Evolutionary conservation across 768 basidiomycete genomes (phyloP).

Genomic region (Pisolithus orientalis): DNA sequence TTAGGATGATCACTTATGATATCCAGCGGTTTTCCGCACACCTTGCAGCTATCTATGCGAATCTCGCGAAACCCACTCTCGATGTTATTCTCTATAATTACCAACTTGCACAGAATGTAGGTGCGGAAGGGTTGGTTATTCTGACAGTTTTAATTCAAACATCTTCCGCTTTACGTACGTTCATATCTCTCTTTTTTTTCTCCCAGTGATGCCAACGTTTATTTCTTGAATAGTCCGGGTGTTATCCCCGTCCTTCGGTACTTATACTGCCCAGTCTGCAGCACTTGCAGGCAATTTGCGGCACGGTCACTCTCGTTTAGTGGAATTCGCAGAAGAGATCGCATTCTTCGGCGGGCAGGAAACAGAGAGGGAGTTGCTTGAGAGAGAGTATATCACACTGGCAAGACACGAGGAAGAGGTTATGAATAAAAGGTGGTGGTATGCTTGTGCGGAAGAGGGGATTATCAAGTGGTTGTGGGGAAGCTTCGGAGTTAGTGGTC

Average conservation of each 20-base stretch:
- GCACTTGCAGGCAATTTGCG: slow-evolving; percentile 85
- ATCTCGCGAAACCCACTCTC: slow-evolving; percentile 87
- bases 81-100: slow-evolving; percentile 96
- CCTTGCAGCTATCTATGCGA: slow-evolving; percentile 90
- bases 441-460: slow-evolving; percentile 88
- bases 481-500: slow-evolving; percentile 72
- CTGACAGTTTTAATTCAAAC: slow-evolving; percentile 81
- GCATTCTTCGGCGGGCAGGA: slow-evolving; percentile 86
- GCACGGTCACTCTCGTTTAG: slow-evolving; percentile 86
- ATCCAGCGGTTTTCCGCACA: slow-evolving; percentile 89
- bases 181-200: not conserved
- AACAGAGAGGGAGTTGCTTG: slow-evolving; percentile 86
- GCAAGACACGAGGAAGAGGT: slow-evolving; percentile 83
- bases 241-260: slow-evolving; percentile 87
- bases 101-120: slow-evolving; percentile 89
- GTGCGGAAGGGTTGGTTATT: slow-evolving; percentile 83
- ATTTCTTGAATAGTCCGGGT: slow-evolving; percentile 57
- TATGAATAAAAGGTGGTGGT: slow-evolving; percentile 77
- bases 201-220: not conserved
- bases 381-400: slow-evolving; percentile 79
- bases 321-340: slow-evolving; percentile 84
- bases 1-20: slow-evolving; percentile 91
- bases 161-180: slow-evolving; percentile 75
- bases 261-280: slow-evolving; percentile 83
- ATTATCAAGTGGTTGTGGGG: slow-evolving; percentile 98